Evolutionary conservation across 306 rosid species (phyloP).

Genomic region (Erythrophleum fordii): DNA sequence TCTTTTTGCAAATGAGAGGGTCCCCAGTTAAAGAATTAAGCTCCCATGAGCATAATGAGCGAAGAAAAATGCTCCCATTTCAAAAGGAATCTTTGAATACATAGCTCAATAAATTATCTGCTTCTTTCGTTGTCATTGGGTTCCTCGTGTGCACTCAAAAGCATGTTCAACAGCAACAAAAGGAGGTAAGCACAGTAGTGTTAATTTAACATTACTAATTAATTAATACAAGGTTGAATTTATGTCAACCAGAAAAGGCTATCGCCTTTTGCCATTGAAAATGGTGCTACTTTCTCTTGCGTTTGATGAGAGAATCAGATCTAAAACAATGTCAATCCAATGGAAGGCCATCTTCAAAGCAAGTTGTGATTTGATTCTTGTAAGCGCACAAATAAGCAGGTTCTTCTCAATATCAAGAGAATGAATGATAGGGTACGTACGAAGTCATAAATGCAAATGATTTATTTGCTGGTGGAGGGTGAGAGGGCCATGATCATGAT

Average conservation of each 20-base stretch:
- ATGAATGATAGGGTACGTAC: not conserved
- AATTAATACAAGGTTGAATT: not conserved
- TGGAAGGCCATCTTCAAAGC: not conserved
- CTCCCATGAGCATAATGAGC: conserved; percentile 34
- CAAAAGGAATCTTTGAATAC: conserved; percentile 42
- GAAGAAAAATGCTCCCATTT: conserved; percentile 37
- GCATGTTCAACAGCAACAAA: conserved; percentile 1
- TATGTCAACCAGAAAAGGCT: conserved; percentile 26
- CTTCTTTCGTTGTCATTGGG: conserved; percentile 19
- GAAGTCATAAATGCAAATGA: not conserved
- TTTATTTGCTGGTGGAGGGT: conserved; percentile 8
- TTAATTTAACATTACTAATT: not conserved
- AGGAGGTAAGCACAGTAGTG: not conserved
- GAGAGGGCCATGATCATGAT: conserved; percentile 3
- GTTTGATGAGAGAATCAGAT: not conserved
- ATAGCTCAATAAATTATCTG: conserved; percentile 15
- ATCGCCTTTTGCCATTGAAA: conserved; percentile 8
- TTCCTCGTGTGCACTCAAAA: conserved; percentile 43
- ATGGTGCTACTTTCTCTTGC: not conserved
- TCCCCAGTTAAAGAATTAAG: conserved; percentile 40
- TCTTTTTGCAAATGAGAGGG: conserved; percentile 41
- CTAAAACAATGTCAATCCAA: not conserved
- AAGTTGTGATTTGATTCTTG: not conserved
- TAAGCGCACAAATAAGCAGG: too few relatives aligned
- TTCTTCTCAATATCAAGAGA: too few relatives aligned